phyloP scores from a whole-genome alignment of 78 protist genomes.

The Speleostelium caveatum region DNA sequence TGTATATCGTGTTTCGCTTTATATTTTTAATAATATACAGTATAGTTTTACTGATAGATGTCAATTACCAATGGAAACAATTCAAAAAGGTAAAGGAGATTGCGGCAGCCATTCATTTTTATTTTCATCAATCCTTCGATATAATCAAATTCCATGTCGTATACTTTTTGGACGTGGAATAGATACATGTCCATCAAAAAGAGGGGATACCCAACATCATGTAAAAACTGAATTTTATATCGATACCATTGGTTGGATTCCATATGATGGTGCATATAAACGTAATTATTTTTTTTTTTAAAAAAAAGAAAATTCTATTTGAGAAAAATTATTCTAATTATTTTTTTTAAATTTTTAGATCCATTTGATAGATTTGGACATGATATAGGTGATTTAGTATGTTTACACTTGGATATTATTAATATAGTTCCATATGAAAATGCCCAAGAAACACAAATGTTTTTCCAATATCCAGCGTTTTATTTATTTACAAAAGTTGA shows the following conservation, averaged over 20 bases:
- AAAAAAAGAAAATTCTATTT: too few relatives aligned
- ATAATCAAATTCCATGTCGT: constrained; percentile 4
- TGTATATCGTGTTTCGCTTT: constrained; percentile 9
- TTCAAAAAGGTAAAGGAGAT: constrained; percentile 2
- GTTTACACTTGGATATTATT: too few relatives aligned
- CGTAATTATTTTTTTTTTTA: too few relatives aligned
- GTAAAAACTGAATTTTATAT: constrained; percentile 23
- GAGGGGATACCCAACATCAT: not conserved
- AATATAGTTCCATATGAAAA: too few relatives aligned
- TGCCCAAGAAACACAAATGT: too few relatives aligned
- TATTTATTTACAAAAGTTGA: too few relatives aligned
- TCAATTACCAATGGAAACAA: not conserved
- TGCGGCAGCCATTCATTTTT: constrained; percentile 12
- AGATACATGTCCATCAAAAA: not conserved
- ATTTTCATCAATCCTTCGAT: constrained; percentile 1
- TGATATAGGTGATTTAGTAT: too few relatives aligned
- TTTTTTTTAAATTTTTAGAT: too few relatives aligned
- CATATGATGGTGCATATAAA: constrained; percentile 45
- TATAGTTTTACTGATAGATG: not conserved
- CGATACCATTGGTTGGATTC: constrained; percentile 12
- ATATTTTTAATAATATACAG: not conserved
- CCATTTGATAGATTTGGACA: too few relatives aligned
- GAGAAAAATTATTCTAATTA: too few relatives aligned
- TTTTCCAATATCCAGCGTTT: too few relatives aligned
- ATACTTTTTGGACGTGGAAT: not conserved